Evolutionary conservation across 306 rosid species (phyloP).

Genomic region (Malus orientalis): DNA sequence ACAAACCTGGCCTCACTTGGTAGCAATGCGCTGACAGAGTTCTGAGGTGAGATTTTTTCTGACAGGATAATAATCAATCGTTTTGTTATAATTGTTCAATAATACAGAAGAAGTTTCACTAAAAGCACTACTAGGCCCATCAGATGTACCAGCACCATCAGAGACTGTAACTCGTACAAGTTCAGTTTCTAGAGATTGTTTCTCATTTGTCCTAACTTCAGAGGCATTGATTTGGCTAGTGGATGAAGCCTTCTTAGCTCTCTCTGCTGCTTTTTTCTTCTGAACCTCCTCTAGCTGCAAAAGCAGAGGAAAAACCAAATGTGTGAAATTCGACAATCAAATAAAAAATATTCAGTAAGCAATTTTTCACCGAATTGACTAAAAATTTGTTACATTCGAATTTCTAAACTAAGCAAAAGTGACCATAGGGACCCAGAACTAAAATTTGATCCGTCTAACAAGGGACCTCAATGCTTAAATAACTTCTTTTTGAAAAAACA

Average conservation of each 20-base stretch:
- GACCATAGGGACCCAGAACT: neutral
- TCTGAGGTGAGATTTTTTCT: slow-evolving; percentile 42
- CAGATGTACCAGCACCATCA: slow-evolving; percentile 68
- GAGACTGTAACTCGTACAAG: slow-evolving; percentile 40
- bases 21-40: slow-evolving; percentile 28
- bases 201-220: slow-evolving; percentile 40
- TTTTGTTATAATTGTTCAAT: slow-evolving; percentile 26
- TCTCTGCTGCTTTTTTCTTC: slow-evolving; percentile 84
- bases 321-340: neutral
- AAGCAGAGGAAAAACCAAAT: slow-evolving; percentile 2
- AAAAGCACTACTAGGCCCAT: slow-evolving; percentile 29
- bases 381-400: neutral
- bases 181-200: slow-evolving; percentile 57
- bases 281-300: slow-evolving; percentile 94
- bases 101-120: slow-evolving; percentile 28
- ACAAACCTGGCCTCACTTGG: slow-evolving; percentile 40
- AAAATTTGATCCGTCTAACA: neutral
- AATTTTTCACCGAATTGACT: neutral
- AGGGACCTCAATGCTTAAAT: neutral
- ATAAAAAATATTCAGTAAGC: neutral
- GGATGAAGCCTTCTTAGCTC: slow-evolving; percentile 55
- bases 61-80: slow-evolving; percentile 10
- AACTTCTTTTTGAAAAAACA: neutral
- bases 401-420: neutral
- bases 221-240: slow-evolving; percentile 30